Evolutionary conservation across 148 eudicot species (phyloP).

Genomic region (Fallopia convolvulus): DNA sequence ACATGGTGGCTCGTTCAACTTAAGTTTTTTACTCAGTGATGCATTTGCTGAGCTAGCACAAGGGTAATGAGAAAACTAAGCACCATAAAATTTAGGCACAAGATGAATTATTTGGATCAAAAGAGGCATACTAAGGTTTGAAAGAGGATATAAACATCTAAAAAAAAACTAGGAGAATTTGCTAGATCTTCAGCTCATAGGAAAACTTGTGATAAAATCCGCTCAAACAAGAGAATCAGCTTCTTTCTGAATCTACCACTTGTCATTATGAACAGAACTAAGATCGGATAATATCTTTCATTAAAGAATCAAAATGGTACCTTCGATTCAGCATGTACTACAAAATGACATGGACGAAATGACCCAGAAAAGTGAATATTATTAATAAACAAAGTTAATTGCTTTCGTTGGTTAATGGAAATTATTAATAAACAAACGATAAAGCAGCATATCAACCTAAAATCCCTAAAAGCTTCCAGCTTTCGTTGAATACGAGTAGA

Average conservation of each 20-base stretch:
- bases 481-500: neutral
- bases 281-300: neutral
- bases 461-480: too few species aligned
- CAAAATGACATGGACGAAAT: neutral
- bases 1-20: constrained; percentile 16
- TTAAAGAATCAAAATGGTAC: too few species aligned
- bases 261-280: neutral
- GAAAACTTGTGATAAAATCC: neutral
- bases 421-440: neutral
- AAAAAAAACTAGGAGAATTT: too few species aligned
- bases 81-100: neutral
- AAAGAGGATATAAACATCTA: too few species aligned
- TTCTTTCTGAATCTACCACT: neutral
- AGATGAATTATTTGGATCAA: neutral
- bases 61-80: neutral
- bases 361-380: neutral
- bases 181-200: neutral
- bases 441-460: neutral
- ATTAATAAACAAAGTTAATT: too few species aligned
- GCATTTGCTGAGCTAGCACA: neutral
- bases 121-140: neutral
- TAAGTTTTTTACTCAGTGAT: neutral
- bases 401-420: too few species aligned
- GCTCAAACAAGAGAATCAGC: neutral
- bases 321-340: too few species aligned